phyloP scores from a whole-genome alignment of 768 basidiomycete species.

The Hydnomerulius pinastri region DNA sequence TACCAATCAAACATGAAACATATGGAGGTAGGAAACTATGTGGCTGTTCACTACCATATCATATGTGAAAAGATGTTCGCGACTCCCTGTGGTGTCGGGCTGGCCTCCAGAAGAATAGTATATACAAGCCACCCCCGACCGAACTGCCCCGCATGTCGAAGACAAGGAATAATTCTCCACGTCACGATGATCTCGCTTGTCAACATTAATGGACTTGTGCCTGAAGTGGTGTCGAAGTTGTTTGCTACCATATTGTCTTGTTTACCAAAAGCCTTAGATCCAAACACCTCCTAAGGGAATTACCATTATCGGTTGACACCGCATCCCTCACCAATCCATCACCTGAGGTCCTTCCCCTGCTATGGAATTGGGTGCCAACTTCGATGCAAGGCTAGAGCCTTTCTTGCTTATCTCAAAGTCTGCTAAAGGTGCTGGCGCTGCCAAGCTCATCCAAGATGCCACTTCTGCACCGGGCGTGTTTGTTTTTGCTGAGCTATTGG shows the following conservation, averaged over 20 bases:
- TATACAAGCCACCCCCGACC: too few relatives aligned
- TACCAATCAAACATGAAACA: not conserved
- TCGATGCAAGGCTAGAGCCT: conserved; percentile 77
- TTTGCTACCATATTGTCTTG: not conserved
- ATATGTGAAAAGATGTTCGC: not conserved
- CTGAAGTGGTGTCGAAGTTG: not conserved
- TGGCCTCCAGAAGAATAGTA: too few relatives aligned
- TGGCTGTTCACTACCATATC: not conserved
- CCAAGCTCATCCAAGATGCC: conserved; percentile 84
- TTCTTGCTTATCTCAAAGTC: conserved; percentile 92
- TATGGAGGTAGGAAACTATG: not conserved
- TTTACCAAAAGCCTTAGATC: conserved; percentile 10
- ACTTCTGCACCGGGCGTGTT: conserved; percentile 89
- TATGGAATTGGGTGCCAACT: conserved; percentile 68
- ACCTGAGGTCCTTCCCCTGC: not conserved
- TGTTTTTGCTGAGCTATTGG: conserved; percentile 87
- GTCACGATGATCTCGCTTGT: too few relatives aligned
- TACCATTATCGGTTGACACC: conserved; percentile 6
- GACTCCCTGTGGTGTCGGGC: too few relatives aligned
- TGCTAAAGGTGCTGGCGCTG: conserved; percentile 89
- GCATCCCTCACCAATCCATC: not conserved
- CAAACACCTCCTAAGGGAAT: conserved; percentile 14
- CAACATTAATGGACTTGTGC: too few relatives aligned
- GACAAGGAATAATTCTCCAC: too few relatives aligned
- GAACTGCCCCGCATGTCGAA: too few relatives aligned